Conservation (phyloP, 2,329 filamentous ascomycete species). For the Pseudogymnoascus sp. region DNA sequence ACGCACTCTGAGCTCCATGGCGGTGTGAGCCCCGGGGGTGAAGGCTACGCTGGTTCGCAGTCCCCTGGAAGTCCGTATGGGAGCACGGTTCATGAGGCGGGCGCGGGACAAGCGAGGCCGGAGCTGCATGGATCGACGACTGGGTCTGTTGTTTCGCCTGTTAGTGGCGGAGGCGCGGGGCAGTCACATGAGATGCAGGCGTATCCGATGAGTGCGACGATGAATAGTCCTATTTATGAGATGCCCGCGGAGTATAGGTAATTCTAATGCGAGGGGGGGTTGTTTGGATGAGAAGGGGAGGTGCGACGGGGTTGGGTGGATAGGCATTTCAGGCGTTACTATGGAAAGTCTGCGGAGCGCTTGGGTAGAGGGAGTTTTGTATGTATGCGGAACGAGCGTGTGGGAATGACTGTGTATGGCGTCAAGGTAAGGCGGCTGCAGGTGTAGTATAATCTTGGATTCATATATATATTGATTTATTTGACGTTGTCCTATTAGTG, state of each 20-base stretch:
- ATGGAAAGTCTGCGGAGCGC: background rate
- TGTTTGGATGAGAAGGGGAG: background rate
- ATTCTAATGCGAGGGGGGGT: background rate
- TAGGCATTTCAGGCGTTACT: background rate
- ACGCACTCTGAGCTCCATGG: background rate
- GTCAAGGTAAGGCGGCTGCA: background rate
- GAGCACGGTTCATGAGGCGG: background rate
- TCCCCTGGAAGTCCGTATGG: background rate
- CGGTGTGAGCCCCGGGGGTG: background rate
- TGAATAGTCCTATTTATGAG: conserved; percentile 1
- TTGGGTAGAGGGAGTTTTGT: background rate
- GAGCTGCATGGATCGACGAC: background rate
- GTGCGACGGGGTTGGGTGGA: background rate
- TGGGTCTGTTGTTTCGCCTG: background rate
- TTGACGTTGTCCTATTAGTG: background rate
- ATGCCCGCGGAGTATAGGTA: background rate
- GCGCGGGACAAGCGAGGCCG: background rate
- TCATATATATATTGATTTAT: background rate
- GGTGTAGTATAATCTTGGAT: background rate
- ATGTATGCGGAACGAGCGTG: background rate
- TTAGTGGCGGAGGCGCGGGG: background rate
- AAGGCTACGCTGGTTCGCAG: background rate
- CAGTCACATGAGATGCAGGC: background rate
- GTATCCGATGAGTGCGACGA: background rate
- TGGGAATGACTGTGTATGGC: background rate